phyloP scores from a whole-genome alignment of 495 filamentous ascomycete genomes.

The Margaritispora aquatica region DNA sequence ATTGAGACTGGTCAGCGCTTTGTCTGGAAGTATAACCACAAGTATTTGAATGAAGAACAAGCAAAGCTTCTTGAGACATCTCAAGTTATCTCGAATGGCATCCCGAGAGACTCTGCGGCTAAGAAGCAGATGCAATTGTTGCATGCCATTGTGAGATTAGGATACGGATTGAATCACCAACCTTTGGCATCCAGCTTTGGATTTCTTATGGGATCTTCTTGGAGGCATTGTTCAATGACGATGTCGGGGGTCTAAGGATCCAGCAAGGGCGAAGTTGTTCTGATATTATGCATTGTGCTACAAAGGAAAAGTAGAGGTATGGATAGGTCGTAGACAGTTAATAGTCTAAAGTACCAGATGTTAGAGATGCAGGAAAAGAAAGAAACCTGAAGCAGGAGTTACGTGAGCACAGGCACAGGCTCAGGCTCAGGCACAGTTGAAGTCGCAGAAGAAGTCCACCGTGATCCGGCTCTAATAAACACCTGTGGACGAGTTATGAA shows the following conservation, averaged over 20 bases:
- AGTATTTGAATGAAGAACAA: too few species aligned
- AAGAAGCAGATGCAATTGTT: neutral
- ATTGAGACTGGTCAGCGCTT: neutral
- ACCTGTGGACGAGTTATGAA: too few species aligned
- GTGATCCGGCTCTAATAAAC: too few species aligned
- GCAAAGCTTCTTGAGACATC: too few species aligned
- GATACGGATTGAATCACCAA: neutral
- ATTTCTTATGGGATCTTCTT: slow-evolving; percentile 58
- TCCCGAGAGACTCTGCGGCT: too few species aligned
- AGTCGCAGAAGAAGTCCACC: too few species aligned
- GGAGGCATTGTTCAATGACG: slow-evolving; percentile 30
- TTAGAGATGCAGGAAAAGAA: neutral
- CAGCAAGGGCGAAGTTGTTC: neutral
- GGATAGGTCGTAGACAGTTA: neutral
- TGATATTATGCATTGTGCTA: neutral
- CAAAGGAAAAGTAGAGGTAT: neutral
- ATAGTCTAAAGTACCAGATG: neutral
- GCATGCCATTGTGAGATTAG: neutral
- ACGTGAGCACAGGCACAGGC: too few species aligned
- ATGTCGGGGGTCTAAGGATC: neutral
- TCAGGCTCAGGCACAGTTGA: too few species aligned
- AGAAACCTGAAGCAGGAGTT: neutral
- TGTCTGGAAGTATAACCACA: neutral
- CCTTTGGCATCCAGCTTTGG: slow-evolving; percentile 50
- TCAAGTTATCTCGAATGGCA: too few species aligned